Evolutionary conservation across 164 flowering plant species (phyloP).

Genomic region (Platanus orientalis): DNA sequence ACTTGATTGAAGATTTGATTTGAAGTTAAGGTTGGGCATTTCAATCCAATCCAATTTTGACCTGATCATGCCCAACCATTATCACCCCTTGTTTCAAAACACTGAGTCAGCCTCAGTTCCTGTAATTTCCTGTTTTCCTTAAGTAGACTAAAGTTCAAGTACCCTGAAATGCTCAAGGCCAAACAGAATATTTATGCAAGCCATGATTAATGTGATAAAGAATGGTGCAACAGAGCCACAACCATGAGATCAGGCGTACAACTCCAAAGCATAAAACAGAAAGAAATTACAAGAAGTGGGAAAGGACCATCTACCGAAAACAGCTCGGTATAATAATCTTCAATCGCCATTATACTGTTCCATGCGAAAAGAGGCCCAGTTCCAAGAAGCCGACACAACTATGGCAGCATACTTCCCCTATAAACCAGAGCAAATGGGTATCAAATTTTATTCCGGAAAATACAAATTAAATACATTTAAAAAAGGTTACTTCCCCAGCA

Average conservation of each 20-base stretch:
- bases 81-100: no score
- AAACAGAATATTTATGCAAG: not conserved
- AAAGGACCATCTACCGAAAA: conserved; percentile 22
- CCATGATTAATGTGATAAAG: not conserved
- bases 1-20: no score
- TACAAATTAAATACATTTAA: no score
- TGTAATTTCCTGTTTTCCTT: no score
- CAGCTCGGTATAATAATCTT: conserved; percentile 27
- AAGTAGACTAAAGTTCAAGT: not conserved
- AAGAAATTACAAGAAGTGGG: not conserved
- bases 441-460: not conserved
- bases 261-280: not conserved
- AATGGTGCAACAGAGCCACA: not conserved
- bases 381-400: conserved; percentile 62
- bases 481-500: no score
- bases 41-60: no score
- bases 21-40: no score
- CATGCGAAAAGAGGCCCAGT: conserved; percentile 61
- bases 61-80: no score
- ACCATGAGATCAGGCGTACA: not conserved
- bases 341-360: conserved; percentile 66
- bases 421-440: not conserved
- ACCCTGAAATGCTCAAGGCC: not conserved
- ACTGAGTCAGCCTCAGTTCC: no score
- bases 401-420: conserved; percentile 52